Conservation (phyloP, 345 rosid genomes). For the Pugionium cornutum region DNA sequence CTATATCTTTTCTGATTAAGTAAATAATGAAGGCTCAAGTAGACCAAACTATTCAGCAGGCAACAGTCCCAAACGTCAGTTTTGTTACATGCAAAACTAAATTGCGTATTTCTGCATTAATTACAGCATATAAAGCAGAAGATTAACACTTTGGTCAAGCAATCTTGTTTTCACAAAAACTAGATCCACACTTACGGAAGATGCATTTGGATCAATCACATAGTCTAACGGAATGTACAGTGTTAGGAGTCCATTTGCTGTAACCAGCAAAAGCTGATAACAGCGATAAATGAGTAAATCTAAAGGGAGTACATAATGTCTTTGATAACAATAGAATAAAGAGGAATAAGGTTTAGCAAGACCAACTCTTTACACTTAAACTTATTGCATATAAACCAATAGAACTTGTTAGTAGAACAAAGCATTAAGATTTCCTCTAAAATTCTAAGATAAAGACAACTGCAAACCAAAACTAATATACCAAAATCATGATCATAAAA, state of each 20-base stretch:
- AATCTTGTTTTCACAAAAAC: slow-evolving; percentile 34
- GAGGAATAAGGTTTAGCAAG: slow-evolving; percentile 6
- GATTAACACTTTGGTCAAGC: not conserved
- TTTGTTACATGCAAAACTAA: not conserved
- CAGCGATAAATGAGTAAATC: not conserved
- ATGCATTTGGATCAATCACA: slow-evolving; percentile 57
- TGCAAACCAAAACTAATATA: too few relatives aligned
- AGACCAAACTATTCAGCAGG: slow-evolving; percentile 6
- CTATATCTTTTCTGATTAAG: not conserved
- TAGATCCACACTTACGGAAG: slow-evolving; percentile 19
- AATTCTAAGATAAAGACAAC: too few relatives aligned
- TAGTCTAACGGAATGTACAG: slow-evolving; percentile 55
- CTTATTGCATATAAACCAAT: slow-evolving; percentile 1
- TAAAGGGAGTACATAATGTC: not conserved
- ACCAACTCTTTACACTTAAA: not conserved
- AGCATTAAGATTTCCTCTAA: too few relatives aligned
- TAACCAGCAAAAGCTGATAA: slow-evolving; percentile 35
- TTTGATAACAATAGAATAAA: not conserved
- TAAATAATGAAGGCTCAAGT: slow-evolving; percentile 18
- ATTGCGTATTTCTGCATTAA: not conserved
- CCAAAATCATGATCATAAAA: too few relatives aligned
- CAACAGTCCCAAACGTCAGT: not conserved
- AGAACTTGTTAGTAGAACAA: slow-evolving; percentile 7
- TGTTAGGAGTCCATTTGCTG: slow-evolving; percentile 53
- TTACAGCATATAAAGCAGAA: not conserved